phyloP scores from a whole-genome alignment of 371 early-diverging fungal genomes.

The Rhizopus delemar region DNA sequence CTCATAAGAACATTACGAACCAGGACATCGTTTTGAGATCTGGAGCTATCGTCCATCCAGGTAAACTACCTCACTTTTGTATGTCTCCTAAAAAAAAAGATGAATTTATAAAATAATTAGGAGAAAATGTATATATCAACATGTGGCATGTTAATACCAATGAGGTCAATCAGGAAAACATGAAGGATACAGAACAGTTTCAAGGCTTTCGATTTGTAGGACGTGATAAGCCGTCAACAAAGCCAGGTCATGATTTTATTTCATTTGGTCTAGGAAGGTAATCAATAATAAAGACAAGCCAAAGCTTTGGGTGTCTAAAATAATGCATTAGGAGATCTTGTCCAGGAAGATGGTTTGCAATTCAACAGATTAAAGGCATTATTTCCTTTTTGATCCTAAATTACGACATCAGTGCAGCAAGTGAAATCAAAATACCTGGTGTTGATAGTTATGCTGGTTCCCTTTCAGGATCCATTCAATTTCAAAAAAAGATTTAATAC shows the following conservation, averaged over 20 bases:
- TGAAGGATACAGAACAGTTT: slow-evolving; percentile 32
- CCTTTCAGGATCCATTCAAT: slow-evolving; percentile 2
- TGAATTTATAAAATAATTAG: too few species aligned
- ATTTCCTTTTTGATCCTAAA: slow-evolving; percentile 17
- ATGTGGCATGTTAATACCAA: slow-evolving; percentile 24
- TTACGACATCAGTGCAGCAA: slow-evolving; percentile 15
- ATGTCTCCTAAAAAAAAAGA: too few species aligned
- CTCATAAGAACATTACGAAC: slow-evolving; percentile 34
- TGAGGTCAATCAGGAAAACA: slow-evolving; percentile 21
- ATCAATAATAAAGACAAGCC: neutral
- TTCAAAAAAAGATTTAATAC: neutral
- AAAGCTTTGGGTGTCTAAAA: too few species aligned
- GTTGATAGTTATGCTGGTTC: neutral
- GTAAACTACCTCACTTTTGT: slow-evolving; percentile 11
- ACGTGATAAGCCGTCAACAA: slow-evolving; percentile 36
- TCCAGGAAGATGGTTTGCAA: slow-evolving; percentile 41
- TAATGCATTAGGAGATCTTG: slow-evolving; percentile 35
- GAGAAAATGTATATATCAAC: slow-evolving; percentile 34
- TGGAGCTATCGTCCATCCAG: slow-evolving; percentile 46
- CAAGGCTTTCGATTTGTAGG: slow-evolving; percentile 50
- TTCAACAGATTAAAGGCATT: slow-evolving; percentile 28
- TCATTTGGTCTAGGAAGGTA: slow-evolving; percentile 59
- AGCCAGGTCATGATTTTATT: slow-evolving; percentile 39
- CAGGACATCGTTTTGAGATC: slow-evolving; percentile 35
- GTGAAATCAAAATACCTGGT: slow-evolving; percentile 8